phyloP scores from a whole-genome alignment of 306 rosid species.

The Inga leiocalycina region DNA sequence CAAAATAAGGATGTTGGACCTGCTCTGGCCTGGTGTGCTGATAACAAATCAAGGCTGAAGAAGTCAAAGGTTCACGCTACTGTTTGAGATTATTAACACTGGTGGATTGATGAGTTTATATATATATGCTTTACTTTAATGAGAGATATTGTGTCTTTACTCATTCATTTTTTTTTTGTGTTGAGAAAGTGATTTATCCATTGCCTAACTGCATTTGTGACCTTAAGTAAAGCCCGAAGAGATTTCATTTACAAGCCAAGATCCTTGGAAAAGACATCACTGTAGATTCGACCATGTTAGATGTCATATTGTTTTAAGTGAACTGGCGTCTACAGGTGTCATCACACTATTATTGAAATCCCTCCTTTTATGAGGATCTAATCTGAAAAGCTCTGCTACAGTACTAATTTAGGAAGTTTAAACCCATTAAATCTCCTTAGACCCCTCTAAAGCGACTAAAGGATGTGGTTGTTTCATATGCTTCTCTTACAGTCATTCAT shows the following conservation, averaged over 20 bases:
- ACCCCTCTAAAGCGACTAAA: background rate
- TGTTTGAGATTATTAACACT: conserved; percentile 27
- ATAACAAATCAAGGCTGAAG: conserved; percentile 93
- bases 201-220: conserved; percentile 11
- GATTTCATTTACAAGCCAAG: background rate
- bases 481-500: background rate
- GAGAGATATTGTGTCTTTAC: background rate
- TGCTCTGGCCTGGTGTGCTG: conserved; percentile 92
- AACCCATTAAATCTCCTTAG: background rate
- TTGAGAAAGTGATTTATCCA: background rate
- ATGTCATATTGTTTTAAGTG: background rate
- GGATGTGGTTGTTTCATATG: background rate
- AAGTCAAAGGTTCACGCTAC: conserved; percentile 70
- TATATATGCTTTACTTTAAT: background rate
- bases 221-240: background rate
- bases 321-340: background rate
- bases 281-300: background rate
- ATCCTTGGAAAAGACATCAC: background rate
- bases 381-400: background rate
- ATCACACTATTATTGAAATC: background rate
- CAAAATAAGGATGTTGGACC: conserved; percentile 87
- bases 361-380: background rate
- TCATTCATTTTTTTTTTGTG: conserved; percentile 8
- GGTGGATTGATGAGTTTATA: conserved; percentile 5
- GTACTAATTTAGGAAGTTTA: background rate